Evolutionary conservation across 768 basidiomycete species (phyloP).

Genomic region (Pholiota molesta): DNA sequence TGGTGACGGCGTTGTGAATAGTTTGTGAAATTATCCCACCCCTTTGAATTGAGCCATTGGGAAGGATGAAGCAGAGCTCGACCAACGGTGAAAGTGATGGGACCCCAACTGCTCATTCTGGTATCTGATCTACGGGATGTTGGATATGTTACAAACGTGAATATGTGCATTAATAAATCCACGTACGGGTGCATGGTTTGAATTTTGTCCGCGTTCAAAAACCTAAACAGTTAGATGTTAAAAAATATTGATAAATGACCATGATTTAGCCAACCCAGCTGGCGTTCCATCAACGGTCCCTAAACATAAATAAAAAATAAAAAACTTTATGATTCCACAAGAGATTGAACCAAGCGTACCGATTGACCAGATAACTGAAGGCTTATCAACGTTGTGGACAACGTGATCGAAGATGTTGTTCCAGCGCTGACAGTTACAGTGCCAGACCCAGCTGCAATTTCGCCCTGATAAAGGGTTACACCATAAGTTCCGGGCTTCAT

Average conservation of each 20-base stretch:
- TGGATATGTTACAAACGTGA: background rate
- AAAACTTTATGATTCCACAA: background rate
- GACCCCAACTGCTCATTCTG: slow-evolving; percentile 49
- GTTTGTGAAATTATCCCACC: slow-evolving; percentile 19
- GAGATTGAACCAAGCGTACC: slow-evolving; percentile 25
- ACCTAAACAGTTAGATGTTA: slow-evolving; percentile 24
- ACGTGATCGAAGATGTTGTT: slow-evolving; percentile 34
- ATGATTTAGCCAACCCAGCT: slow-evolving; percentile 31
- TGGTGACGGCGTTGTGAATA: background rate
- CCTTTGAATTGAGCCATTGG: slow-evolving; percentile 55
- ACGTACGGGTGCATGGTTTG: slow-evolving; percentile 51
- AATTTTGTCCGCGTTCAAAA: slow-evolving; percentile 54
- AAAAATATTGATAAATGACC: background rate
- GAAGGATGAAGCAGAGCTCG: slow-evolving; percentile 40
- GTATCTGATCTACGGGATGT: slow-evolving; percentile 38
- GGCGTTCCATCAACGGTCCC: slow-evolving; percentile 51
- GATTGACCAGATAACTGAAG: slow-evolving; percentile 46
- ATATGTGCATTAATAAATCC: background rate
- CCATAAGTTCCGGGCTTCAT: slow-evolving; percentile 56
- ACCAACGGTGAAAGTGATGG: slow-evolving; percentile 49
- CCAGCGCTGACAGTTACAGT: slow-evolving; percentile 46
- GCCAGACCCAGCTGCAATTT: slow-evolving; percentile 46
- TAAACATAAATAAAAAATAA: slow-evolving; percentile 13
- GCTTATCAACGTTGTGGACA: slow-evolving; percentile 35
- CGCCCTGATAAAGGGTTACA: slow-evolving; percentile 46